Conservation (phyloP, 2,329 filamentous ascomycete genomes). For the Thielaviopsis ethacetica region DNA sequence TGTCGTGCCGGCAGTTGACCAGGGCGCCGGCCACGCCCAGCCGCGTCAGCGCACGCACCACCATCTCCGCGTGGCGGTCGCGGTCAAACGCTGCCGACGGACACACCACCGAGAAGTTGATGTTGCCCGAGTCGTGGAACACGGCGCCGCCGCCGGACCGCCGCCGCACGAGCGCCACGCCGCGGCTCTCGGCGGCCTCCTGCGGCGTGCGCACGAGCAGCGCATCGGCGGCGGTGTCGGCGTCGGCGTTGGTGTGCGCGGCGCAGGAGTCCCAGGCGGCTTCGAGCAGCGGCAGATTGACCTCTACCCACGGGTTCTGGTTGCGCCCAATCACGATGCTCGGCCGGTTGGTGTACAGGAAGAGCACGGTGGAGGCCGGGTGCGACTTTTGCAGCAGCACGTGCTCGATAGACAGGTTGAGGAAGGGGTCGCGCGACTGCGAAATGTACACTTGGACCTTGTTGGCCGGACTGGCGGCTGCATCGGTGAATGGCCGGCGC, state of each 20-base stretch:
- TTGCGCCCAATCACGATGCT: conserved; percentile 88
- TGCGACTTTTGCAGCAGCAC: conserved; percentile 63
- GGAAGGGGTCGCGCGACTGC: conserved; percentile 53
- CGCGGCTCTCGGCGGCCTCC: conserved; percentile 14
- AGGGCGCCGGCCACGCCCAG: conserved; percentile 43
- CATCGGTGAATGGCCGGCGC: conserved; percentile 19
- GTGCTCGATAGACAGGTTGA: conserved; percentile 91
- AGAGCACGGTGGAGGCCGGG: conserved; percentile 57
- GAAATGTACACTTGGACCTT: conserved; percentile 56
- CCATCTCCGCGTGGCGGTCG: conserved; percentile 81
- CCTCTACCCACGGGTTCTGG: conserved; percentile 94
- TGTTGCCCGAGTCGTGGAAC: conserved; percentile 83
- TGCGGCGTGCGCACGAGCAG: conserved; percentile 9
- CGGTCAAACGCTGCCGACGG: conserved; percentile 63
- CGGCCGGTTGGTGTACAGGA: conserved; percentile 77
- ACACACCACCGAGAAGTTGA: conserved; percentile 88
- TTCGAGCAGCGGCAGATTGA: conserved; percentile 49
- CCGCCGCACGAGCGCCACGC: conserved; percentile 54
- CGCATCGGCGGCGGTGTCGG: not conserved
- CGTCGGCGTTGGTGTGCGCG: not conserved
- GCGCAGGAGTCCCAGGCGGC: not conserved
- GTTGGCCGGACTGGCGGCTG: conserved; percentile 26
- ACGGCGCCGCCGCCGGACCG: conserved; percentile 84
- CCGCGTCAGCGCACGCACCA: conserved; percentile 59
- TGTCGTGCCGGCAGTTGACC: conserved; percentile 87